Evolutionary conservation across 192 early-diverging fungal species (phyloP).

Genomic region (Backusella luteola): DNA sequence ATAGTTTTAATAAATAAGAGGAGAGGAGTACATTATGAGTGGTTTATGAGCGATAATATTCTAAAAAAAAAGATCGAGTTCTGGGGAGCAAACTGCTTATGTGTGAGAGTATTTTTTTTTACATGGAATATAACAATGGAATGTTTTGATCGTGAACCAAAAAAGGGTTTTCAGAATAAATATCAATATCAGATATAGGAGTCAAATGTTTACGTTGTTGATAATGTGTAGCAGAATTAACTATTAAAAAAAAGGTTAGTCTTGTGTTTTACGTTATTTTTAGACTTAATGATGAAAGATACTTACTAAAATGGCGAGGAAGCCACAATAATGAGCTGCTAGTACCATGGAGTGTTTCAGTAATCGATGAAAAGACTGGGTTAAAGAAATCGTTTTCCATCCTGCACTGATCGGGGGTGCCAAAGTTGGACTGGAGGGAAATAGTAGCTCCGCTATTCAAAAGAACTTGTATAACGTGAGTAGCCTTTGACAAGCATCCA

Average conservation of each 20-base stretch:
- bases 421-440: not conserved
- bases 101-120: not conserved
- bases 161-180: not conserved
- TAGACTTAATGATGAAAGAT: not conserved
- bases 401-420: not conserved
- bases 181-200: not conserved
- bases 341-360: not conserved
- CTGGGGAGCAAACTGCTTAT: not conserved
- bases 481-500: constrained; percentile 54
- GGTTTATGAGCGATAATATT: not conserved
- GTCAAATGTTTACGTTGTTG: not conserved
- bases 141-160: not conserved
- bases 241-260: not conserved
- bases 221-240: not conserved
- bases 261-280: not conserved
- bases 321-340: not conserved
- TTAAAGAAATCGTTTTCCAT: not conserved
- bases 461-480: constrained; percentile 50
- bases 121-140: not conserved
- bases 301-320: not conserved
- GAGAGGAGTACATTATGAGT: not conserved
- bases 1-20: not conserved
- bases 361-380: not conserved
- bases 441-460: constrained; percentile 42
- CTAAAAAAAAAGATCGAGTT: not conserved